Evolutionary conservation across 2,329 filamentous ascomycete genomes (phyloP), one percentile per base, ranked within the genome.

Genomic region (Pezicula carpinea): DNA sequence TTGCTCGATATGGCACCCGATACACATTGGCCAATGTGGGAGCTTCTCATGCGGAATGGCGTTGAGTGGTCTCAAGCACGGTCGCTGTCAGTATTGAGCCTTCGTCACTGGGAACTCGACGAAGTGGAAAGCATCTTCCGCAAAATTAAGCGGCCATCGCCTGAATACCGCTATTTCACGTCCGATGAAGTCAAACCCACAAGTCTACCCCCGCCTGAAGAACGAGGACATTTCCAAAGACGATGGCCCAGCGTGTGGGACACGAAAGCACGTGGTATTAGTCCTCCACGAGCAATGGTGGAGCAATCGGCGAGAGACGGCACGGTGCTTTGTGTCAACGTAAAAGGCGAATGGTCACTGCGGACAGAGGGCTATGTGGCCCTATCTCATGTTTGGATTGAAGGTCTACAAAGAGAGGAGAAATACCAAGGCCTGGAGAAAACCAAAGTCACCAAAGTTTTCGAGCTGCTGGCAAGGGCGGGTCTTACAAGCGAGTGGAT

Each of bases 361-460:
- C 8, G 36, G 18, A 39, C 22, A 5, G 8, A 23, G 5, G 22
- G 22, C 22, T 23, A 23, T 23, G 22, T 23, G 5, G 22, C 22
- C 8, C 21, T 56, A 4, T 55, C 50, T 36, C 54, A 57, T 38
- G 54, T 55, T 1, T 57, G 54, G 53, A 38, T 32, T 8, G 54
- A 57, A 32, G 54, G 54, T 17, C 34, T 55, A 5, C 46, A 49
- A 18, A 22, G 40, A 17, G 48, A 53, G 26, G 40, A 43, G 26
- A 47, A 45, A 8, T 22, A 42, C 18, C 23, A 36, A 6, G 44
- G 44, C 13, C 29, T 50, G 32, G 41, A 50, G 34, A 32, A 50
- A 6, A 38, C 31, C 13, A 46, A 49, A 22, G 21, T 42, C 13
- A 18, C 18, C 39, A 33, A 43, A 15, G 39, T 43, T 13, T 49